These are phyloP conservation scores for Coemansia sp. DNA, from an alignment of 192 early-diverging fungal species.

Conservation along the genomic window DNA sequence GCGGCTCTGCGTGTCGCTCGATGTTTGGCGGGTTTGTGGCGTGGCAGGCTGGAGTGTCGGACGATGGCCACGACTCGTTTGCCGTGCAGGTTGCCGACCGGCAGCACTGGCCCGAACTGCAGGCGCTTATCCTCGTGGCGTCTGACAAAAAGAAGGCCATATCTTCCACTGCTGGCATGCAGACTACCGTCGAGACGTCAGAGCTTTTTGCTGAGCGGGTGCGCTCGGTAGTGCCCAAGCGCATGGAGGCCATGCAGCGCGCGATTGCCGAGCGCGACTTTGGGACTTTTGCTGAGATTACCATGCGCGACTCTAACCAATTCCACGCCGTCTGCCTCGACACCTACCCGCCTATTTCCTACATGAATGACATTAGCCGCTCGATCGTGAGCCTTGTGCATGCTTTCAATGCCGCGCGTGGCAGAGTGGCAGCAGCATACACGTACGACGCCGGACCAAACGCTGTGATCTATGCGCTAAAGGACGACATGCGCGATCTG, in stretches of 20 bases:
- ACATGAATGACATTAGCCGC: slow-evolving; percentile 94
- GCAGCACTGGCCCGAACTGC: slow-evolving; percentile 94
- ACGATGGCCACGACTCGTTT: slow-evolving; percentile 83
- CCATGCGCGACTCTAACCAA: slow-evolving; percentile 98
- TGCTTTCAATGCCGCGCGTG: slow-evolving; percentile 71
- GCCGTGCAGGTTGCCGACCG: slow-evolving; percentile 92
- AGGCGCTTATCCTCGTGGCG: slow-evolving; percentile 93
- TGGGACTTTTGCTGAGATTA: slow-evolving; percentile 87
- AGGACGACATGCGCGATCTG: slow-evolving; percentile 82
- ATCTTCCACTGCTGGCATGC: slow-evolving; percentile 96
- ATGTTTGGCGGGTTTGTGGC: slow-evolving; percentile 98
- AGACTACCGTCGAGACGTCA: slow-evolving; percentile 92
- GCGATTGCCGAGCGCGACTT: slow-evolving; percentile 87
- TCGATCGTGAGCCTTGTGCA: slow-evolving; percentile 83
- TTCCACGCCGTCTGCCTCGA: slow-evolving; percentile 99
- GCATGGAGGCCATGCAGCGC: slow-evolving; percentile 87
- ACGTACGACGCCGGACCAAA: slow-evolving; percentile 99
- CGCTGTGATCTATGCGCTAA: slow-evolving; percentile 90
- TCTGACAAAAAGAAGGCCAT: slow-evolving; percentile 90
- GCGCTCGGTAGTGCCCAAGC: slow-evolving; percentile 78
- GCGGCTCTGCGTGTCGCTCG: slow-evolving; percentile 95
- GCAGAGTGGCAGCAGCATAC: slow-evolving; percentile 83
- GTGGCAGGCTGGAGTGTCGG: slow-evolving; percentile 86
- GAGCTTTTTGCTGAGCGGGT: slow-evolving; percentile 83
- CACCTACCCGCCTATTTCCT: slow-evolving; percentile 97